A percentile compares a stretch with the other conserved stretches of the same genome.
phyloP scores from a whole-genome alignment of 768 basidiomycete species.

The Crassisporium funariophilum region DNA sequence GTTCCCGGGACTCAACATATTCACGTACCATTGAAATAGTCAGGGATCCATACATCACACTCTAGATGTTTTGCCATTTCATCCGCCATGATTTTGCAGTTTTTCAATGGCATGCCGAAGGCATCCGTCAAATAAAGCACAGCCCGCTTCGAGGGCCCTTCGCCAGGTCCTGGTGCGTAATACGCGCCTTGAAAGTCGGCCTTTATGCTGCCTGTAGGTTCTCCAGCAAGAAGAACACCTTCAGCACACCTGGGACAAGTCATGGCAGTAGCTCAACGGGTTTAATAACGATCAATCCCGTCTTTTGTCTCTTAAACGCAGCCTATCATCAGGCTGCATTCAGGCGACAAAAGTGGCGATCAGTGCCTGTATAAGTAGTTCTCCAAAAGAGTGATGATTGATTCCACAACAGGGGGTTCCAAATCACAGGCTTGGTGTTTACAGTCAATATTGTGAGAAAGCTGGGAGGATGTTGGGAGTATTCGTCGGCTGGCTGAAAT shows the following conservation, averaged over 20 bases:
- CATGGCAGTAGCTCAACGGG: slow-evolving; percentile 11
- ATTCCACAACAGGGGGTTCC: no score
- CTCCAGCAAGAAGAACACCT: slow-evolving; percentile 45
- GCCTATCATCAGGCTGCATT: no score
- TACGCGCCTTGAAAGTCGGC: slow-evolving; percentile 44
- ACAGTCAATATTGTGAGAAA: no score
- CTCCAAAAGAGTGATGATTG: no score
- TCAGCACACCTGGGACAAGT: slow-evolving; percentile 40
- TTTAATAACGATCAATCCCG: no score
- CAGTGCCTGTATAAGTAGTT: no score
- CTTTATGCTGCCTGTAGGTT: slow-evolving; percentile 44
- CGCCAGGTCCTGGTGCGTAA: slow-evolving; percentile 29
- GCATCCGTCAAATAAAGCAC: slow-evolving; percentile 58
- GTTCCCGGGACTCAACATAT: background rate
- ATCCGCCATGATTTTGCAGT: slow-evolving; percentile 61
- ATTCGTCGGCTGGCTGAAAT: no score
- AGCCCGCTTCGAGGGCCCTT: slow-evolving; percentile 36
- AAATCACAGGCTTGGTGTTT: no score
- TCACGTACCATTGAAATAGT: slow-evolving; percentile 54
- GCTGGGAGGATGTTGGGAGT: no score
- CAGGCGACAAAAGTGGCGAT: no score
- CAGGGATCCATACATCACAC: slow-evolving; percentile 68
- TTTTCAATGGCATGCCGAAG: slow-evolving; percentile 55
- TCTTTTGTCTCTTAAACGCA: no score
- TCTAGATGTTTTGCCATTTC: slow-evolving; percentile 45